Conservation (phyloP, 352 stramenopile species). For the Phytophthora multivora region DNA sequence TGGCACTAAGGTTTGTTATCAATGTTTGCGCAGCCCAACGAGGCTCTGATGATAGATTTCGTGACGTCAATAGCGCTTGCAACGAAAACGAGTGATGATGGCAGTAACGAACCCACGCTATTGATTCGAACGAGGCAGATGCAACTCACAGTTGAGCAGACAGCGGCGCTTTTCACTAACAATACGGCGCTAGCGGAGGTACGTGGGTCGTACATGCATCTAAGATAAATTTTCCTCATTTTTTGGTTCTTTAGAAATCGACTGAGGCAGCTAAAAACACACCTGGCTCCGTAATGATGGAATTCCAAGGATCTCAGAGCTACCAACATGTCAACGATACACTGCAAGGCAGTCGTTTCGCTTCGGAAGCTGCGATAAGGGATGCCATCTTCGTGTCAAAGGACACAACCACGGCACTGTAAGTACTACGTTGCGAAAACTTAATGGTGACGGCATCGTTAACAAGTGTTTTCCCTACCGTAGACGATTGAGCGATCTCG, state of each 20-base stretch:
- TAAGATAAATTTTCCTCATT: background rate
- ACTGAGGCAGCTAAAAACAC: slow-evolving; percentile 31
- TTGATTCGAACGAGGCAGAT: slow-evolving; percentile 63
- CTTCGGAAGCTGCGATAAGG: slow-evolving; percentile 12
- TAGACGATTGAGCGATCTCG: slow-evolving; percentile 44
- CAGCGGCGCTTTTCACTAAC: slow-evolving; percentile 39
- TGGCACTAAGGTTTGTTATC: too few species aligned
- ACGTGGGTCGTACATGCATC: background rate
- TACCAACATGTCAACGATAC: slow-evolving; percentile 23
- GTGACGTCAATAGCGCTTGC: slow-evolving; percentile 40
- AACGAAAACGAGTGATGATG: slow-evolving; percentile 1
- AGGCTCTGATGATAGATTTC: slow-evolving; percentile 55
- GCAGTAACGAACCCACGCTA: slow-evolving; percentile 8
- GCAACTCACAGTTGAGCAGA: slow-evolving; percentile 44
- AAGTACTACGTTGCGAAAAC: slow-evolving; percentile 11
- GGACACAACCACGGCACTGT: slow-evolving; percentile 38
- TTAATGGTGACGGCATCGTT: background rate
- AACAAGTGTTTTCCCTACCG: background rate
- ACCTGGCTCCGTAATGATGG: slow-evolving; percentile 56
- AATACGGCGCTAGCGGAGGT: slow-evolving; percentile 19
- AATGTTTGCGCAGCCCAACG: slow-evolving; percentile 33
- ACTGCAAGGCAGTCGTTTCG: slow-evolving; percentile 32
- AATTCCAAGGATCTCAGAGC: slow-evolving; percentile 49
- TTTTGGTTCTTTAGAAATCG: slow-evolving; percentile 34
- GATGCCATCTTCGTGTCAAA: slow-evolving; percentile 37